phyloP scores from a whole-genome alignment of 1,284 basidiomycete species.

The Cryptococcus sp. region DNA sequence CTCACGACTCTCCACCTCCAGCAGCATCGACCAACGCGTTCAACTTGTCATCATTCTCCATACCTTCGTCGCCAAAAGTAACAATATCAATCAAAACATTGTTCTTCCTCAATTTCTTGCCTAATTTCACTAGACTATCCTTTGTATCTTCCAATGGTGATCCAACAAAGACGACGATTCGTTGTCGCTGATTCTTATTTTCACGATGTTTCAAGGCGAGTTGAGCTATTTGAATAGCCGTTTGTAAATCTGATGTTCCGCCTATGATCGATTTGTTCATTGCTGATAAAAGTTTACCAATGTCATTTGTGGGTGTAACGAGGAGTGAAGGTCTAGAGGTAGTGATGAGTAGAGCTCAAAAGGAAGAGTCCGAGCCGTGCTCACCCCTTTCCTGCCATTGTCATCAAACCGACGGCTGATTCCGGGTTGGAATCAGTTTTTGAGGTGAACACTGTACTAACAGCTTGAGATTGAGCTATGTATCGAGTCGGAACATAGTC shows the following conservation, averaged over 20 bases:
- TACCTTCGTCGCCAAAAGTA: conserved; percentile 57
- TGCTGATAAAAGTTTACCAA: conserved; percentile 82
- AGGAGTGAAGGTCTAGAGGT: conserved; percentile 78
- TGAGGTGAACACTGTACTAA: conserved; percentile 82
- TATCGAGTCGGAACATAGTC: conserved; percentile 86
- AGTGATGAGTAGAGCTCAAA: not conserved
- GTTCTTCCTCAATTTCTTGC: conserved; percentile 98
- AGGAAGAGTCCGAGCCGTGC: conserved; percentile 27
- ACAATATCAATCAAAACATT: conserved; percentile 94
- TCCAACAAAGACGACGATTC: conserved; percentile 88
- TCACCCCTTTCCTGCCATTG: conserved; percentile 91
- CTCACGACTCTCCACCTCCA: conserved; percentile 43
- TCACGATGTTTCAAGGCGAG: conserved; percentile 96
- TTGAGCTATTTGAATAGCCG: conserved; percentile 87
- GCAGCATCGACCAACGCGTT: conserved; percentile 46
- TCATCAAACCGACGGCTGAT: conserved; percentile 95
- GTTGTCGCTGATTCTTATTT: conserved; percentile 96
- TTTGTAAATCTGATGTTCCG: conserved; percentile 77
- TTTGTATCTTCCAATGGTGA: conserved; percentile 73
- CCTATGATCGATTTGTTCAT: conserved; percentile 71
- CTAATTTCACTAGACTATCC: conserved; percentile 74
- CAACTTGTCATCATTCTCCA: conserved; percentile 46
- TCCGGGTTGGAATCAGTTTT: conserved; percentile 96
- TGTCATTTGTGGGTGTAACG: conserved; percentile 89
- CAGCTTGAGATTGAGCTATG: conserved; percentile 87